Evolutionary conservation across 202 grass and related monocot genomes (phyloP), one percentile per base, ranked within the genome.

Genomic region (Elaeis oleifera): DNA sequence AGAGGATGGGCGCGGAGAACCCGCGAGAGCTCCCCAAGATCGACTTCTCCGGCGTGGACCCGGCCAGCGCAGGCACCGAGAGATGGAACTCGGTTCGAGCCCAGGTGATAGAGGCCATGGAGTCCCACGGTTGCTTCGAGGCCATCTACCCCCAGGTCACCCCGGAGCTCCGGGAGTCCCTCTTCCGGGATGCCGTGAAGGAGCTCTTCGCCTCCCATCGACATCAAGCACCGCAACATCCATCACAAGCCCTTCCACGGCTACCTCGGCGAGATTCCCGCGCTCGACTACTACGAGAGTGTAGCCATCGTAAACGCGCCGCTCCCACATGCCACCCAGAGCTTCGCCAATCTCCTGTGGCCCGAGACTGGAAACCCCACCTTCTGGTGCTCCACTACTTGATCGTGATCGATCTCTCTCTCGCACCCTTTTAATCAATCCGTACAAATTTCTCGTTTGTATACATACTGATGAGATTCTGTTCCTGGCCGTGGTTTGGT

Each of bases 151-250:
- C 78, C 29, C 6, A 58, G 2, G 54, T 82, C 20, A 11, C 74
- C 16, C 63, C 73, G n/a, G 49, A 62, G 36, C 72, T 65, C 58
- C 78, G 72, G 1, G 63, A 58, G 5, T 49, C 56, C n/a, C 53
- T 90, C 31, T 83, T 85, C 66, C 68, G 62, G 51, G 22, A 6
- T 9, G 71, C 72, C 56, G 64, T 87, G 14, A 58, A 39, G 53
- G 81, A 78, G 23, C 84, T 96, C 28, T 88, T 96, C 73, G 21
- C 66, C 1, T 87, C 81, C 87, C 7, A 50, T 3, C 23, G 74
- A 85, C 9, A 53, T 15, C 57, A 90, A 96, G 81, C 79, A 63
- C 49, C 81, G 60, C 50, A 96, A 96, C 87, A 23, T 54, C 63
- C 77, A 84, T 13, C 78, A 80, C 7, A 78, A 49, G 54, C 75